These are phyloP conservation scores for Coleophoma cylindrospora DNA, from an alignment of 2,329 filamentous ascomycete genomes.

Conservation along the genomic window DNA sequence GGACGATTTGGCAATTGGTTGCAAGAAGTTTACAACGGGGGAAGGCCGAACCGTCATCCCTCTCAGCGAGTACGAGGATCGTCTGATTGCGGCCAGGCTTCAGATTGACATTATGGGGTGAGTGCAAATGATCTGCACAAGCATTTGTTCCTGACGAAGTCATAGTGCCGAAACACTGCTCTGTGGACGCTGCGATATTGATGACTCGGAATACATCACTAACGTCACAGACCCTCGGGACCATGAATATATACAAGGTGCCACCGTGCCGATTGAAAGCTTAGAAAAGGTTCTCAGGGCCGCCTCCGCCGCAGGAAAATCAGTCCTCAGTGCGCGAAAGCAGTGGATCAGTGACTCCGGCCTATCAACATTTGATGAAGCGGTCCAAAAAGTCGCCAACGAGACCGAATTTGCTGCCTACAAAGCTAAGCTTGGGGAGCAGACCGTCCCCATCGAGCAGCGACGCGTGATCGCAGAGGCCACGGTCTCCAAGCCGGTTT, in stretches of 20 bases:
- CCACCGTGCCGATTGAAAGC: conserved; percentile 52
- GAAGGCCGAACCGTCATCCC: conserved; percentile 66
- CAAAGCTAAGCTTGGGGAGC: not conserved
- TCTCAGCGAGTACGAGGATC: conserved; percentile 64
- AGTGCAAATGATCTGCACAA: too few species aligned
- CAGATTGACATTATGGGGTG: conserved; percentile 66
- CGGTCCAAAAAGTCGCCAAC: not conserved
- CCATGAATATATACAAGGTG: conserved; percentile 65
- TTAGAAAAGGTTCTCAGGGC: conserved; percentile 46
- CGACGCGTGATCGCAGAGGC: conserved; percentile 46
- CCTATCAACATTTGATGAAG: conserved; percentile 61
- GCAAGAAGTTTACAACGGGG: conserved; percentile 64
- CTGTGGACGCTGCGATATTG: conserved; percentile 63
- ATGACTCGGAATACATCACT: conserved; percentile 61
- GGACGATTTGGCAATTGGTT: conserved; percentile 65
- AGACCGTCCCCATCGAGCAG: conserved; percentile 31
- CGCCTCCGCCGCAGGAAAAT: conserved; percentile 60
- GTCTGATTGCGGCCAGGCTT: conserved; percentile 59
- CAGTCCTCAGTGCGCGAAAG: conserved; percentile 54
- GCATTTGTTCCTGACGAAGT: too few species aligned
- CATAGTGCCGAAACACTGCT: conserved; percentile 53
- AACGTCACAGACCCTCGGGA: conserved; percentile 63
- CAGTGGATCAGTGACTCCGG: conserved; percentile 63
- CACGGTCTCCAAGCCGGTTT: conserved; percentile 23
- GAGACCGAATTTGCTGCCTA: not conserved